Percentiles rank a stretch among this genome's conserved stretches.
phyloP scores from a whole-genome alignment of 2,329 filamentous ascomycete genomes.

The Alternaria gaisen region DNA sequence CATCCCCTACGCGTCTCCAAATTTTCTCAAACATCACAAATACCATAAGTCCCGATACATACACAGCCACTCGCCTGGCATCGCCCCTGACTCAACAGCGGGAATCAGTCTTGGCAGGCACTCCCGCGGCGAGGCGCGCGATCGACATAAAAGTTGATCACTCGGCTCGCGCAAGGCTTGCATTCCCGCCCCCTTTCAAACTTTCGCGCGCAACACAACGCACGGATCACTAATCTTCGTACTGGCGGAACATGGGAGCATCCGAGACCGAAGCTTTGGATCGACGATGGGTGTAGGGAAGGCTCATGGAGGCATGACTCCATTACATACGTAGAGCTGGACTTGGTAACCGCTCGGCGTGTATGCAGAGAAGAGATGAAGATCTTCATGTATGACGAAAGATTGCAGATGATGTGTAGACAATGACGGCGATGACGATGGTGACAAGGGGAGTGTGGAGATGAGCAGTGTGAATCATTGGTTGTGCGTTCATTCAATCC shows the following conservation, averaged over 20 bases:
- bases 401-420: neutral
- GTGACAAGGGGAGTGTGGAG: neutral
- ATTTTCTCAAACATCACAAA: neutral
- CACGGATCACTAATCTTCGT: conserved; percentile 1
- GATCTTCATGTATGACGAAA: neutral
- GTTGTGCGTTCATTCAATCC: conserved; percentile 11
- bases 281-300: neutral
- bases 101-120: conserved; percentile 24
- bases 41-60: neutral
- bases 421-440: neutral
- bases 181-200: conserved; percentile 15
- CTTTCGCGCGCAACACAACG: neutral
- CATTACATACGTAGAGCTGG: neutral
- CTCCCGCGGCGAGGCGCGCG: conserved; percentile 8
- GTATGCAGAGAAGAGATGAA: neutral
- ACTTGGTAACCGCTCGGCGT: neutral
- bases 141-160: conserved; percentile 10
- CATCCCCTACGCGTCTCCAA: neutral
- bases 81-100: neutral
- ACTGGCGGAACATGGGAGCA: neutral
- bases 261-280: conserved; percentile 5
- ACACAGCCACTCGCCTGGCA: neutral
- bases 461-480: neutral
- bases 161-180: conserved; percentile 9
- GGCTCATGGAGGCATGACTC: neutral